Percentiles rank a stretch among this genome's conserved stretches.
These are phyloP conservation scores for Colletotrichum sp. DNA, from an alignment of 2,329 filamentous ascomycete genomes.

Conservation along the genomic window DNA sequence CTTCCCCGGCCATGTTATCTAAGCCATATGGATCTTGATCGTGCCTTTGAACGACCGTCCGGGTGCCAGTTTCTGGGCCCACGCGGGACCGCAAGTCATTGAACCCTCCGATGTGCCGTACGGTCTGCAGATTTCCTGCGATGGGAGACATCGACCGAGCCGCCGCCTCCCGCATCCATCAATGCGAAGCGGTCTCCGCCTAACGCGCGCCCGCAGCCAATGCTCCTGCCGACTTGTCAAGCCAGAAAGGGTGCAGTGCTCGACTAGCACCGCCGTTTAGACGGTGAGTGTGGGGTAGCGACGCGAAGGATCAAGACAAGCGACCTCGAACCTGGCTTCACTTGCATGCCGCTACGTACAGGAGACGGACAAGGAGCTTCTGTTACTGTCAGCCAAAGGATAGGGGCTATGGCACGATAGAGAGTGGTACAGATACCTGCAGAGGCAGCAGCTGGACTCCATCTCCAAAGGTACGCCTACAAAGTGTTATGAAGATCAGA, in stretches of 20 bases:
- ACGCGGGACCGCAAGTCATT: not conserved
- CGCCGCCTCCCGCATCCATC: not conserved
- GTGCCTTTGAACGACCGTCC: not conserved
- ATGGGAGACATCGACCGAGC: not conserved
- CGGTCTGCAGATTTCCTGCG: not conserved
- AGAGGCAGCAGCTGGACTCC: not conserved
- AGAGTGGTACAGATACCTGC: not conserved
- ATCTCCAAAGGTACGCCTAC: not conserved
- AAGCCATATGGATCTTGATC: not conserved
- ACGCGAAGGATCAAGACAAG: slow-evolving; percentile 1
- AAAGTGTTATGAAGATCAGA: not conserved
- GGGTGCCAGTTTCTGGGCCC: not conserved
- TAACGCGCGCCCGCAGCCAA: not conserved
- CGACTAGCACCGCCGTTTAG: not conserved
- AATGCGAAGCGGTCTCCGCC: not conserved
- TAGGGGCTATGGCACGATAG: not conserved
- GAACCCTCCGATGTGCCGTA: not conserved
- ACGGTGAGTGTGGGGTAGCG: not conserved
- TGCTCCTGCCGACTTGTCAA: not conserved
- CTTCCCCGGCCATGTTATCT: not conserved
- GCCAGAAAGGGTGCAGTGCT: not conserved
- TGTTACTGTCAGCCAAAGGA: not conserved
- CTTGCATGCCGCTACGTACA: not conserved
- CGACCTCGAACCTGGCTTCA: not conserved
- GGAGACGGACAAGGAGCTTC: not conserved